Base-by-base conservation (phyloP, 192 early-diverging fungal species). In the Mortierella antarctica region DNA sequence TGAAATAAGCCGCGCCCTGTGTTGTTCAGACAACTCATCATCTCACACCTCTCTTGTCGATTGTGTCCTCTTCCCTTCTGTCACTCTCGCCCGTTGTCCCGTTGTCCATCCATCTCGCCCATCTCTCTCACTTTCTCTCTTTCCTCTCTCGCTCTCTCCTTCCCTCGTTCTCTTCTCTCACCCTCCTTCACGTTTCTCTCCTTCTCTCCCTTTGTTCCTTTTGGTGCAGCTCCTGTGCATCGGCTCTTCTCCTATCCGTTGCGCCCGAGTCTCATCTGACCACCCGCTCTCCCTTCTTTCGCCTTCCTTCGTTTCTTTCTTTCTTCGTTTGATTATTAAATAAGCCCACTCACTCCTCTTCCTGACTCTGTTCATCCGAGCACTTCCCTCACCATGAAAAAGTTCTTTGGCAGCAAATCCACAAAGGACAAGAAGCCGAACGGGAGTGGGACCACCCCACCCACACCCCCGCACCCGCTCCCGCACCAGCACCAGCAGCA, bases 371-470 rank as follows among this genome's bases (percentile, higher is more conserved):
- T 61, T 44, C 44, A 12, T 55, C 65, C 42, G 5, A 42, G 18
- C 14, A 17, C 31, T 44, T 39, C 63, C n/a, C n/a, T 39, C 41
- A 45, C 57, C 8, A 80, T 71, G 70, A 80, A 70, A 65, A 80
- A 70, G 70, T 64, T 80, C 52, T 80, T 80, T 62, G 70, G 70
- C 40, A 23, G 52, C 9, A 74, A 74, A 67, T 74, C 73, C 11
- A 63, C 77, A 72, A 80, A 80, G 77, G 77, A 80, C 60, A 80
- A 80, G 70, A 67, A 52, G 57, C 60, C 67, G 21, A 55, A 66
- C 21, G 63, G 62, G 9, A 49, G 68, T 57, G 54, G 58, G 10
- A 49, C 64, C 31, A 44, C 76, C 14, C 46, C 70, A 40, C 63
- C 70, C 39, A 14, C 65, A 15, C 42, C 63, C 4, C 18, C 50